Percentiles rank a stretch among this genome's conserved stretches.
These are phyloP conservation scores for Galeopsis tetrahit DNA, from an alignment of 257 asterid genomes.

Conservation along the genomic window DNA sequence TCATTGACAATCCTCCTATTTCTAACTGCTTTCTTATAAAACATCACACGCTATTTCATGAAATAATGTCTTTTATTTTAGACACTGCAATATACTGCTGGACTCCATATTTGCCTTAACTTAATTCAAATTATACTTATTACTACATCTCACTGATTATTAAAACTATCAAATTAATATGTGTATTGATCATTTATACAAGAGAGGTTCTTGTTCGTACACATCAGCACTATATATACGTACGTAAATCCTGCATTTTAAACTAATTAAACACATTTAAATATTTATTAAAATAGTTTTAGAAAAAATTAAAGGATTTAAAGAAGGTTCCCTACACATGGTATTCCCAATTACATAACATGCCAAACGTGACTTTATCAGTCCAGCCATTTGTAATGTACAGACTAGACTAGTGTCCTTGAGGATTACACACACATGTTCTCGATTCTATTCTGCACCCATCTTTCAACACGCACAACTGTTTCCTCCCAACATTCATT, in stretches of 20 bases:
- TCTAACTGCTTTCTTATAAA: neutral
- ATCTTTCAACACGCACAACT: conserved; percentile 25
- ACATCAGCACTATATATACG: neutral
- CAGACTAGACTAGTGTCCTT: conserved; percentile 27
- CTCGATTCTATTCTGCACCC: conserved; percentile 32
- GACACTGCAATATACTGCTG: too few species aligned
- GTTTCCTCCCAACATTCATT: conserved; percentile 18
- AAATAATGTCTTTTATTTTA: too few species aligned
- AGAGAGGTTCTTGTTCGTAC: neutral
- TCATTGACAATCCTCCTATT: conserved; percentile 15
- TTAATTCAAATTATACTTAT: too few species aligned
- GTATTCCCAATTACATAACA: conserved; percentile 27
- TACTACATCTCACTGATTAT: neutral
- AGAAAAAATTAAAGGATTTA: neutral
- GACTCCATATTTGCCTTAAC: too few species aligned
- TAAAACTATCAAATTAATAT: neutral
- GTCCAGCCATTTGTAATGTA: conserved; percentile 20
- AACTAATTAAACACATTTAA: neutral
- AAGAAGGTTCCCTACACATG: conserved; percentile 32
- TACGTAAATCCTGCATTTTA: neutral
- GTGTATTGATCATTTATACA: too few species aligned
- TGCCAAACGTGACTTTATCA: conserved; percentile 25
- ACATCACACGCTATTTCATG: neutral
- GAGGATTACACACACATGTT: conserved; percentile 33
- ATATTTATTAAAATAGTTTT: neutral